phyloP scores from a whole-genome alignment of 345 rosid genomes.

The Kernera saxatilis region DNA sequence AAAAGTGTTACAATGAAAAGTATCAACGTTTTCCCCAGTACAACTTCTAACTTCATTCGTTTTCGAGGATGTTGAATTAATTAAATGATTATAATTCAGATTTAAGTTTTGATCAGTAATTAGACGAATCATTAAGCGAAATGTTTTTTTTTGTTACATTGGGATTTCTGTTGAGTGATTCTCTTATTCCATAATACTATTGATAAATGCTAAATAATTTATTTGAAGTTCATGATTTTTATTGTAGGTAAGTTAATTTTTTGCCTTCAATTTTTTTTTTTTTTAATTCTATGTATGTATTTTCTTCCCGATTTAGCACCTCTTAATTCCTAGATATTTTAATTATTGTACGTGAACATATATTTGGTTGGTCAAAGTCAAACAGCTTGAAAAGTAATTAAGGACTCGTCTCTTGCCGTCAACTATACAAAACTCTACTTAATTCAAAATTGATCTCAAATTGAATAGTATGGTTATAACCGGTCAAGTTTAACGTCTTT shows the following conservation, averaged over 20 bases:
- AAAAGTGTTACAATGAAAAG: constrained; percentile 6
- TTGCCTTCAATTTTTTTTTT: background rate
- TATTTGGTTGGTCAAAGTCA: constrained; percentile 5
- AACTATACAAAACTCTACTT: constrained; percentile 1
- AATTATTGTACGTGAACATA: background rate
- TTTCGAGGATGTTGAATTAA: background rate
- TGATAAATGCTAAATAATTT: background rate
- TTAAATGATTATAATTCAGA: background rate
- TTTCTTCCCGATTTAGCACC: background rate
- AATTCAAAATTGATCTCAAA: background rate
- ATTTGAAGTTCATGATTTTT: background rate
- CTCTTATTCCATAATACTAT: background rate
- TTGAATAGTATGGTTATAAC: background rate
- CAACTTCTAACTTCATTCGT: constrained; percentile 9
- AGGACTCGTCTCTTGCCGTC: background rate
- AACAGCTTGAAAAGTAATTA: background rate
- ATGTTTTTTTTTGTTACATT: background rate
- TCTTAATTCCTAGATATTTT: background rate
- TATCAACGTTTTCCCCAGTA: background rate
- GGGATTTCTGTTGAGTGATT: background rate
- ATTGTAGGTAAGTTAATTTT: background rate
- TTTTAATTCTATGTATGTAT: background rate
- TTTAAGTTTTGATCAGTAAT: background rate
- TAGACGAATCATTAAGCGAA: background rate
- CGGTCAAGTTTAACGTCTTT: constrained; percentile 24